Conservation (phyloP, 1,139 yeast genomes). For the Pneumocystis canis region DNA sequence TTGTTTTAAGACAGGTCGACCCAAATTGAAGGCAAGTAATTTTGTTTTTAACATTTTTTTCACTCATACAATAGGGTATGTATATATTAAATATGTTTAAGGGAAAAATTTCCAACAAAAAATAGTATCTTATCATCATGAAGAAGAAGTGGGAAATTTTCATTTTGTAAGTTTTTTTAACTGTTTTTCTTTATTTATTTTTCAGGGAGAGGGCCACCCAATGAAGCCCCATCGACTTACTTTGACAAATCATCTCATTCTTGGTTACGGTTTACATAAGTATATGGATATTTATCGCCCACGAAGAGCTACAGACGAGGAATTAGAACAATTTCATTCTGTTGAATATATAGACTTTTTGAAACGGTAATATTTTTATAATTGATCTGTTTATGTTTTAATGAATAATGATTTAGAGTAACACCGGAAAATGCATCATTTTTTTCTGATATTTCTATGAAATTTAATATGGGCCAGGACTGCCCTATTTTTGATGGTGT, state of each 20-base stretch:
- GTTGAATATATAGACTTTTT: slow-evolving; percentile 77
- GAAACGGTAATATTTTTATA: slow-evolving; percentile 23
- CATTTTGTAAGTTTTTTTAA: slow-evolving; percentile 33
- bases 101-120: not conserved
- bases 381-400: not conserved
- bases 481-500: slow-evolving; percentile 96
- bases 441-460: slow-evolving; percentile 44
- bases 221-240: slow-evolving; percentile 95
- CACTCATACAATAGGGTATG: not conserved
- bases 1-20: not conserved
- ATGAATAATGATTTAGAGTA: slow-evolving; percentile 27
- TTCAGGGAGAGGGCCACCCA: slow-evolving; percentile 57
- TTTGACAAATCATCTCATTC: slow-evolving; percentile 84
- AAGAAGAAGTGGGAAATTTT: slow-evolving; percentile 56
- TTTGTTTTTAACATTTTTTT: not conserved
- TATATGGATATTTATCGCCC: slow-evolving; percentile 83
- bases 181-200: not conserved
- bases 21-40: not conserved
- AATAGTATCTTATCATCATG: slow-evolving; percentile 61
- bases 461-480: slow-evolving; percentile 91
- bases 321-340: slow-evolving; percentile 66
- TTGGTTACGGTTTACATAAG: slow-evolving; percentile 71
- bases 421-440: slow-evolving; percentile 67
- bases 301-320: slow-evolving; percentile 64
- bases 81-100: not conserved